Conservation (phyloP, 2,329 filamentous ascomycete genomes). For the Colletotrichum scovillei region DNA sequence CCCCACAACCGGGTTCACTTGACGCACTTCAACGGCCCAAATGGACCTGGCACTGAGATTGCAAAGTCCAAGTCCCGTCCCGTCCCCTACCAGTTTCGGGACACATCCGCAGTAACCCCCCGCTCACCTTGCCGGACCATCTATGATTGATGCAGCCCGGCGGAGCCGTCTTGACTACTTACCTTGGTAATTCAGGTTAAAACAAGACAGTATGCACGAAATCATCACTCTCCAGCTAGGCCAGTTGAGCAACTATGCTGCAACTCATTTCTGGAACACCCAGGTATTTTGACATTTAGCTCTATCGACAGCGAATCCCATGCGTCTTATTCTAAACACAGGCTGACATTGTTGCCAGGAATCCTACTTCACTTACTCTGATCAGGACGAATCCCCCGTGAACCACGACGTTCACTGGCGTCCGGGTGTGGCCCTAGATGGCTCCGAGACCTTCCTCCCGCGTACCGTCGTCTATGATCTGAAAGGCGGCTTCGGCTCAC, state of each 20-base stretch:
- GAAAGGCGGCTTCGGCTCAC: conserved; percentile 90
- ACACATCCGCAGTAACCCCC: neutral
- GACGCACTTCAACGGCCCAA: neutral
- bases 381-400: conserved; percentile 73
- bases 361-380: conserved; percentile 93
- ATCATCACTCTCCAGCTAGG: conserved; percentile 95
- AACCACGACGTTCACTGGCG: conserved; percentile 92
- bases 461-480: conserved; percentile 94
- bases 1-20: conserved; percentile 14
- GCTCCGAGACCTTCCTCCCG: conserved; percentile 91
- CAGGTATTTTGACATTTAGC: conserved; percentile 65
- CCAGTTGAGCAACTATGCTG: conserved; percentile 91
- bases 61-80: neutral
- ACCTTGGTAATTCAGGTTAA: neutral
- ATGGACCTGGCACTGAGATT: neutral
- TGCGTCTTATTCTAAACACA: neutral
- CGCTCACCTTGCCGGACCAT: neutral
- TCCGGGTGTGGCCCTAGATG: conserved; percentile 83
- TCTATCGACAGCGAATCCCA: neutral
- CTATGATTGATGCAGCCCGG: neutral
- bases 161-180: neutral
- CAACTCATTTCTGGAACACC: conserved; percentile 97
- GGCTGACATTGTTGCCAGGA: conserved; percentile 66
- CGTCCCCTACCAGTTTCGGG: neutral
- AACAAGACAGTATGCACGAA: conserved; percentile 78